A percentile compares a stretch with the other conserved stretches of the same genome.
Conservation (phyloP, 169 alveolate species). For the Eimeria acervulina region DNA sequence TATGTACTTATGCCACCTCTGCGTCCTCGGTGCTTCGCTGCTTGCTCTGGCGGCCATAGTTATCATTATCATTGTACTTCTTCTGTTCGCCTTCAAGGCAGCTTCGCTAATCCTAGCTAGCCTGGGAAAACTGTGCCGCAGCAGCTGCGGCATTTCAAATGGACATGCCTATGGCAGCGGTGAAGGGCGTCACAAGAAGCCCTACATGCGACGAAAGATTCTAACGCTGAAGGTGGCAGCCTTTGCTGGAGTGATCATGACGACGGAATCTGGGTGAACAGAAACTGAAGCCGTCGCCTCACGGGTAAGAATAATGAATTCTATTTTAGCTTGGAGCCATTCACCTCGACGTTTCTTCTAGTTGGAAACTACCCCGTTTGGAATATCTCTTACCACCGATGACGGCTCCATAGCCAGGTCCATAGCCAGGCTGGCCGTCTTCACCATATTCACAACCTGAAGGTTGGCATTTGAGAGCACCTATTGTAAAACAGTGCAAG, state of each 20-base stretch:
- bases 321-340: background rate
- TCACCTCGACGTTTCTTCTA: background rate
- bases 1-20: conserved; percentile 62
- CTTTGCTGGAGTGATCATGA: conserved; percentile 4
- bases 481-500: background rate
- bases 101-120: background rate
- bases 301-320: background rate
- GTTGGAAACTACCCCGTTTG: background rate
- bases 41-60: conserved; percentile 25
- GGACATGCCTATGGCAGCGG: background rate
- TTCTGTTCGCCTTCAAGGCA: background rate
- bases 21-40: conserved; percentile 49
- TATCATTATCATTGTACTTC: background rate
- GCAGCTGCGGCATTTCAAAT: background rate
- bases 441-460: background rate
- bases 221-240: conserved; percentile 3
- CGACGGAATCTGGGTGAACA: conserved; percentile 21
- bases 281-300: background rate
- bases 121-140: background rate
- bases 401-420: background rate
- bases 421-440: background rate
- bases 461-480: background rate
- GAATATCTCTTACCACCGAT: background rate
- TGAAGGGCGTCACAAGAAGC: conserved; percentile 1
- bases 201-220: background rate